Base-by-base conservation (phyloP, 2,329 filamentous ascomycete genomes). In the Paracoccidioides lutzii region DNA sequence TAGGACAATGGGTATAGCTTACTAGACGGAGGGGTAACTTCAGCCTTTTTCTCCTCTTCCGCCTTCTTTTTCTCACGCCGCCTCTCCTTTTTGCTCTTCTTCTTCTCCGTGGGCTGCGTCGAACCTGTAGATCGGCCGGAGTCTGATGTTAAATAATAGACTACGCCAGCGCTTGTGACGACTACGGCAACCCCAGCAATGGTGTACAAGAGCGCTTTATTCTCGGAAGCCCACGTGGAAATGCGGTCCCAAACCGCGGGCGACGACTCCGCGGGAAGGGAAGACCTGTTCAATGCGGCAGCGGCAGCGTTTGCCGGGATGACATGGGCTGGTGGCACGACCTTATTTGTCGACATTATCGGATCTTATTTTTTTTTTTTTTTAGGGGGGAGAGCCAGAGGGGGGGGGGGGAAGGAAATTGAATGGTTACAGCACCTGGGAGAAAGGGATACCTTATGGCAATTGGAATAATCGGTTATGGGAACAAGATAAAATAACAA, bases 161-260 rank as follows among this genome's bases (percentile, higher is more conserved):
- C 85, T 45, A 88, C 88, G 64, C 93, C 91, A 38, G 90, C 91
- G 59, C 88, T 88, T 12, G 89, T 93, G 56, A 95, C 87, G 45
- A 96, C 89, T 50, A 95, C 81, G 54, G 91, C 91, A 58, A 95
- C 87, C 66, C 93, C 93, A 55, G 91, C 93, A 73, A 97, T 88
- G 63, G 93, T 96, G 74, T 96, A 98, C 60, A 95, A 90, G 55
- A 91, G 81, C 50, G 88, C 87, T 77, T 96, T 97, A 76, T 98
- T 90, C 71, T 97, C 91, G 2, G 90, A 88, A 12, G 87, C 90
- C 91, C 93, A 98, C 67, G 78, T 84, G 62, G 90, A 86, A 73
- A 96, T 77, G 66, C 90, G 85, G 72, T 95, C 88, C 90, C 90
- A 95, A 55, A 93, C 55, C 3, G 58, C 57, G 6, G 59, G 51